These are phyloP conservation scores for Prunus padus DNA, from an alignment of 306 rosid species.

Conservation along the genomic window DNA sequence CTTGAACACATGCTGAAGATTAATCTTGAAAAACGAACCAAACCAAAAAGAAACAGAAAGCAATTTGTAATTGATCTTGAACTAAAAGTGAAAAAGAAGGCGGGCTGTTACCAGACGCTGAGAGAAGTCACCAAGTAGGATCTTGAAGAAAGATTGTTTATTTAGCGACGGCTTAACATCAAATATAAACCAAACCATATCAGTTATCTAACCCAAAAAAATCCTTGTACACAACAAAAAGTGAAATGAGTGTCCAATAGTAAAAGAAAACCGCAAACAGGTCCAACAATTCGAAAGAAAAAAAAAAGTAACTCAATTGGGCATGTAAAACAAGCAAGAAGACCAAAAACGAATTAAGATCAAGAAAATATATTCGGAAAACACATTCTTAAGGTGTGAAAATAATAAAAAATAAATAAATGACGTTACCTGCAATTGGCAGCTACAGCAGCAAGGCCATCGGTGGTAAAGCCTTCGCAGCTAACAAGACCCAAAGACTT, in stretches of 20 bases:
- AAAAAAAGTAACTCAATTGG: not conserved
- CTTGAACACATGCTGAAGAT: not conserved
- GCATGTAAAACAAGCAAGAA: not conserved
- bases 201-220: not conserved
- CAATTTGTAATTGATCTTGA: not conserved
- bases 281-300: not conserved
- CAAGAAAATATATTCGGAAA: not conserved
- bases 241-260: not conserved
- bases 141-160: slow-evolving; percentile 1
- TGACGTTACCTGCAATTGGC: slow-evolving; percentile 81
- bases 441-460: slow-evolving; percentile 87
- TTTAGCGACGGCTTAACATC: not conserved
- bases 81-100: not conserved
- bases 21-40: not conserved
- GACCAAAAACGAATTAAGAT: not conserved
- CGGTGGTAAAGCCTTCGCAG: slow-evolving; percentile 93
- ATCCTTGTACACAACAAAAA: not conserved
- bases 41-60: not conserved
- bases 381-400: not conserved
- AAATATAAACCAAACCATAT: not conserved
- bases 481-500: slow-evolving; percentile 79
- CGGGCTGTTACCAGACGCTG: not conserved
- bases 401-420: not conserved
- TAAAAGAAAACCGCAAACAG: not conserved
- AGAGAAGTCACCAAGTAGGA: slow-evolving; percentile 2